A percentile compares a stretch with the other conserved stretches of the same genome.
These are phyloP conservation scores for Magnolia kwangsiensis DNA, from an alignment of 164 flowering plant species.

Conservation along the genomic window DNA sequence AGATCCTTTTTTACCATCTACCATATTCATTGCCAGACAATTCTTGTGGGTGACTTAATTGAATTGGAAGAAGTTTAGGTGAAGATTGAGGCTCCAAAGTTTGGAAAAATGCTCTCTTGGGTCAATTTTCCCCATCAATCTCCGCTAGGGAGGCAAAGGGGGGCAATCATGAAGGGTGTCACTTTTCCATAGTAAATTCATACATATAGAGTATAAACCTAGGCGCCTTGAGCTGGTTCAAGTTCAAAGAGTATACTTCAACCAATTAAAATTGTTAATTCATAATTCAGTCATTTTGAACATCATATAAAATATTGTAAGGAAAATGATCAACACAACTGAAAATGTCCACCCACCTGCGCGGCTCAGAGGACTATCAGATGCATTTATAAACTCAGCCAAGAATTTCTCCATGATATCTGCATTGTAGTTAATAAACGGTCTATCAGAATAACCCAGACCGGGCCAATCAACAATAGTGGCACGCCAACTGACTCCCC, in stretches of 20 bases:
- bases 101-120: background rate
- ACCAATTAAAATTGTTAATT: no score
- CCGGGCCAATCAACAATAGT: constrained; percentile 98
- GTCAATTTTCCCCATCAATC: background rate
- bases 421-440: constrained; percentile 78
- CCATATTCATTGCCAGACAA: background rate
- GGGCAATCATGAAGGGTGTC: no score
- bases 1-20: background rate
- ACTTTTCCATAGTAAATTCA: no score
- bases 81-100: background rate
- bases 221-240: no score
- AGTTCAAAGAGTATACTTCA: background rate
- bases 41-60: background rate
- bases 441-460: constrained; percentile 80
- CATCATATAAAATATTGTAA: background rate
- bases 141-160: no score
- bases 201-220: no score
- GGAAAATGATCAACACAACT: background rate
- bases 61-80: background rate
- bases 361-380: constrained; percentile 56
- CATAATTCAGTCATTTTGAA: background rate
- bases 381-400: constrained; percentile 65
- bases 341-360: constrained; percentile 35
- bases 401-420: constrained; percentile 90
- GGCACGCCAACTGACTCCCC: constrained; percentile 55